Evolutionary conservation across 1,284 basidiomycete species (phyloP).

Genomic region (Puccinia hordei): DNA sequence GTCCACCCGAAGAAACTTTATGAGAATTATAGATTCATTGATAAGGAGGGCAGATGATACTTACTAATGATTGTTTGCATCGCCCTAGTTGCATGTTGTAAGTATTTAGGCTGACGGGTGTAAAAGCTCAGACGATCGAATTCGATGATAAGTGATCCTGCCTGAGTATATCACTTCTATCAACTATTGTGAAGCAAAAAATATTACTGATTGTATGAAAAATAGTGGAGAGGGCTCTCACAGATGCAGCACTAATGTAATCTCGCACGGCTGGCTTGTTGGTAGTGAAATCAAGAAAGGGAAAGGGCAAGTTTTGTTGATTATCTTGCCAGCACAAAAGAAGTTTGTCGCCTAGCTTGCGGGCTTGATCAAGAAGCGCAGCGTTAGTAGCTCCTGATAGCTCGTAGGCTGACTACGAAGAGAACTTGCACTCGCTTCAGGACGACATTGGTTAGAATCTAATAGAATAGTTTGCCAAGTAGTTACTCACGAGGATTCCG

Average conservation of each 20-base stretch:
- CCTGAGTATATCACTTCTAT: neutral
- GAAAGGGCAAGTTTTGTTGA: slow-evolving; percentile 42
- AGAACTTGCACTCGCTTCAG: neutral
- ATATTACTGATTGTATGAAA: neutral
- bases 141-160: slow-evolving; percentile 15
- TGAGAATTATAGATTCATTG: neutral
- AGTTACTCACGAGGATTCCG: slow-evolving; percentile 37
- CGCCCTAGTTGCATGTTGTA: slow-evolving; percentile 33
- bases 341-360: slow-evolving; percentile 30
- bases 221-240: neutral
- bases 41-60: neutral
- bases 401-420: slow-evolving; percentile 46
- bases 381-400: slow-evolving; percentile 36
- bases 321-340: slow-evolving; percentile 35
- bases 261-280: slow-evolving; percentile 4
- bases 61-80: slow-evolving; percentile 46
- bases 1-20: neutral
- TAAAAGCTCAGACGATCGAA: slow-evolving; percentile 46
- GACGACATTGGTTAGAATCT: neutral
- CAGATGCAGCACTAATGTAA: slow-evolving; percentile 14
- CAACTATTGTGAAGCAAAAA: neutral
- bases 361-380: slow-evolving; percentile 43
- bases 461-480: neutral
- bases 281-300: slow-evolving; percentile 12
- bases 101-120: slow-evolving; percentile 44